Percentiles rank a stretch among this genome's conserved stretches.
Evolutionary conservation across 805 yeast genomes (phyloP).

Genomic region (Candida taoyuanica): DNA sequence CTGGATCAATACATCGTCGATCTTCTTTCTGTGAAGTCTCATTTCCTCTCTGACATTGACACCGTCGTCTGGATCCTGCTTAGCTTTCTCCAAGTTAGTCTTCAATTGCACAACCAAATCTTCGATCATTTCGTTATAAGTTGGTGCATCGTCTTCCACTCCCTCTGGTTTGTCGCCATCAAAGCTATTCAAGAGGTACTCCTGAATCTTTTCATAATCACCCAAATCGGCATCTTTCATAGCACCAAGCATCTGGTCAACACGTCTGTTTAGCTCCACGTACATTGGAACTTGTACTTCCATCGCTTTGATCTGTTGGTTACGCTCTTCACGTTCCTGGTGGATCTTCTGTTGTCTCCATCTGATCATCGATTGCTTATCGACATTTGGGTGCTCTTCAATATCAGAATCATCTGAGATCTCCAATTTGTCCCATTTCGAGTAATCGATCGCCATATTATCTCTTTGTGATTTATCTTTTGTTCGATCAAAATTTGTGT

Average conservation of each 20-base stretch:
- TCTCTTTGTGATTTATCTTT: neutral
- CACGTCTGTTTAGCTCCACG: constrained; percentile 63
- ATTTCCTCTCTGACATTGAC: constrained; percentile 34
- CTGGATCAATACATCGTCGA: constrained; percentile 58
- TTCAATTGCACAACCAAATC: constrained; percentile 77
- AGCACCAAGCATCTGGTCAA: constrained; percentile 52
- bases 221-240: constrained; percentile 38
- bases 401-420: constrained; percentile 94
- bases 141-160: constrained; percentile 45
- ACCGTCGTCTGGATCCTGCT: constrained; percentile 39
- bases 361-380: constrained; percentile 81
- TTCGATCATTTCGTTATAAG: constrained; percentile 90
- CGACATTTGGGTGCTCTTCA: constrained; percentile 98
- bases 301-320: constrained; percentile 69
- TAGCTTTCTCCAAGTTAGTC: constrained; percentile 49
- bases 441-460: constrained; percentile 84
- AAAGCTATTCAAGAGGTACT: constrained; percentile 45
- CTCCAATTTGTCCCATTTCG: constrained; percentile 97
- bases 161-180: constrained; percentile 57
- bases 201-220: constrained; percentile 30
- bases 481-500: neutral
- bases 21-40: constrained; percentile 61
- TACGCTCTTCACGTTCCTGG: constrained; percentile 80
- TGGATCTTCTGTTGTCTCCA: constrained; percentile 99
- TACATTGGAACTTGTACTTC: constrained; percentile 82